Conservation (phyloP, 495 filamentous ascomycete species). For the Trichoderma gamsii region DNA sequence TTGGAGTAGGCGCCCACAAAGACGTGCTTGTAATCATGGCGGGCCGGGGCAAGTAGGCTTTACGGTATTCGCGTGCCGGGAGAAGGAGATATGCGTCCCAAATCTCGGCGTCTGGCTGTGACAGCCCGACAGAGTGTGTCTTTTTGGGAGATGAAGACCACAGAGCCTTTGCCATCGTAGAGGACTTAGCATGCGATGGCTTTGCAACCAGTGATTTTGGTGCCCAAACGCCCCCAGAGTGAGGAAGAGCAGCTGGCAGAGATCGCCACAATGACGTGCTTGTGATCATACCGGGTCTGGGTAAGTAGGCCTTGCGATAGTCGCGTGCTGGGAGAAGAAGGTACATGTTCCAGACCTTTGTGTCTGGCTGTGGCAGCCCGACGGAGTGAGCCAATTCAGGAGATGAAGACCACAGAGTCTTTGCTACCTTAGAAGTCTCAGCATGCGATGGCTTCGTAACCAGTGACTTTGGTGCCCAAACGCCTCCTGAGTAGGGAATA, state of each 20-base stretch:
- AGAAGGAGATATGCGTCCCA: neutral
- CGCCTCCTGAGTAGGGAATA: neutral
- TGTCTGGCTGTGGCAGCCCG: neutral
- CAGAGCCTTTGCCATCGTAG: neutral
- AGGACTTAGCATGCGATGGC: neutral
- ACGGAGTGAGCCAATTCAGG: neutral
- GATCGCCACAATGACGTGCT: neutral
- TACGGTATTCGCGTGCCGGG: neutral
- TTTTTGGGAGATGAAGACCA: neutral
- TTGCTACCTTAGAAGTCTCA: neutral
- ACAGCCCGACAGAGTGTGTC: neutral
- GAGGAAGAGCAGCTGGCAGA: neutral
- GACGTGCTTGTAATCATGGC: neutral
- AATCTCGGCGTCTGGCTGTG: neutral
- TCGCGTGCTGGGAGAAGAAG: neutral
- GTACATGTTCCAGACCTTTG: neutral
- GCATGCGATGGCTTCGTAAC: neutral
- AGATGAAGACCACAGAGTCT: neutral
- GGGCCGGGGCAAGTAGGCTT: neutral
- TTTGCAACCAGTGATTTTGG: neutral
- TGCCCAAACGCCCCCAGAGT: neutral
- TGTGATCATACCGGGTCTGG: neutral
- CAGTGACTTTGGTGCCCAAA: neutral
- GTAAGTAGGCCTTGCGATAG: too few relatives aligned
- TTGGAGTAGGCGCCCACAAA: neutral